Evolutionary conservation across 148 eudicot species (phyloP).

Genomic region (Arbutus unedo): DNA sequence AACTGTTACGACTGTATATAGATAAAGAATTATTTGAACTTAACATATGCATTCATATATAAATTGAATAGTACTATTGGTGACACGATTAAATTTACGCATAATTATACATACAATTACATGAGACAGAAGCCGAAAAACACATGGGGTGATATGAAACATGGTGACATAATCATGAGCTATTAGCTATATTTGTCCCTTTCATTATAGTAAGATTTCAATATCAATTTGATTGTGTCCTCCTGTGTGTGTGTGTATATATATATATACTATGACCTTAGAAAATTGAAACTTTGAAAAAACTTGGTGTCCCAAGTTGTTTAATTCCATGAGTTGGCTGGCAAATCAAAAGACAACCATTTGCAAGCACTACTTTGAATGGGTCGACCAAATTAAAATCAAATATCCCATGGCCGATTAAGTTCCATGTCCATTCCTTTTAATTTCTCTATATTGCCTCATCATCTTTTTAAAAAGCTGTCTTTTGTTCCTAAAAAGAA

Average conservation of each 20-base stretch:
- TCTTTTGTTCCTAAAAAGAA: too few relatives aligned
- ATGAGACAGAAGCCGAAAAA: background rate
- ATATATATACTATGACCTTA: background rate
- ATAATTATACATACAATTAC: background rate
- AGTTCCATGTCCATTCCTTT: too few relatives aligned
- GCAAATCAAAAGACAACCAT: background rate
- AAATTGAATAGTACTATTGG: background rate
- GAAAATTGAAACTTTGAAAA: background rate
- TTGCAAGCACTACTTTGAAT: background rate
- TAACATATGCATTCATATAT: background rate
- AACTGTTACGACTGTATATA: background rate
- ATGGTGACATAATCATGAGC: background rate
- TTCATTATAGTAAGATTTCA: background rate
- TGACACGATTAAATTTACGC: background rate
- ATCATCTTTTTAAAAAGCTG: too few relatives aligned
- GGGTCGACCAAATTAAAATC: background rate
- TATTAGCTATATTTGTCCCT: background rate
- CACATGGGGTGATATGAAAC: background rate
- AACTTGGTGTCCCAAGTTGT: slow-evolving; percentile 3
- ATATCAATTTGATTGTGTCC: background rate
- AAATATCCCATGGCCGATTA: background rate
- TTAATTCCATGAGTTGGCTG: slow-evolving; percentile 4
- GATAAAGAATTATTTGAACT: background rate
- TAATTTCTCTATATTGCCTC: too few relatives aligned
- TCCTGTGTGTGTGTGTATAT: too few relatives aligned